Evolutionary conservation across 2,329 filamentous ascomycete species (phyloP).

Genomic region (Ophiostoma sp.): DNA sequence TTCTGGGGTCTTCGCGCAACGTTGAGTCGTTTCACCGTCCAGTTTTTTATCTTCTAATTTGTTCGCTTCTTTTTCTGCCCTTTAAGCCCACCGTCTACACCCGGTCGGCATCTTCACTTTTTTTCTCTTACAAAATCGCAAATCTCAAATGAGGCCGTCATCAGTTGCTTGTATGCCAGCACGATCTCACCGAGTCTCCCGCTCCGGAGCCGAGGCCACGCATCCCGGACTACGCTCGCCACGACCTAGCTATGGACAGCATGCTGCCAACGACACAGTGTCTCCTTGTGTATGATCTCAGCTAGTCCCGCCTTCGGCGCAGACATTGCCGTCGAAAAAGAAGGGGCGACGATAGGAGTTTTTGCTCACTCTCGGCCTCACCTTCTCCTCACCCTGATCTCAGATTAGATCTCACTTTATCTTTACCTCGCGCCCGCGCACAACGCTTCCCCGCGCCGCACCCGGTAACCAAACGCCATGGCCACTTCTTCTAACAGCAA

Average conservation of each 20-base stretch:
- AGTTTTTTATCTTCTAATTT: no score
- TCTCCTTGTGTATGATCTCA: slow-evolving; percentile 29
- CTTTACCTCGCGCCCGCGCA: slow-evolving; percentile 1
- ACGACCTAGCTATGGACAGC: slow-evolving; percentile 30
- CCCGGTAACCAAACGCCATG: neutral
- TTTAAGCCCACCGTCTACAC: neutral
- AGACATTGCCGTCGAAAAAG: neutral
- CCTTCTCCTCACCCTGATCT: slow-evolving; percentile 19
- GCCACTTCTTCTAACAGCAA: neutral
- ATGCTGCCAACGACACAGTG: slow-evolving; percentile 13
- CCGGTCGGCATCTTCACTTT: neutral
- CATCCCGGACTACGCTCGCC: slow-evolving; percentile 11
- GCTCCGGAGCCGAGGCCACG: slow-evolving; percentile 22
- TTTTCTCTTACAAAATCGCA: neutral
- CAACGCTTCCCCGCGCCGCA: slow-evolving; percentile 5
- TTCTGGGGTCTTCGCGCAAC: slow-evolving; percentile 14
- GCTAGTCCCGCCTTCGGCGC: slow-evolving; percentile 25
- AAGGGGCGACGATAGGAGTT: neutral
- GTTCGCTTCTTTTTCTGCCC: neutral
- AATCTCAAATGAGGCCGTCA: slow-evolving; percentile 28
- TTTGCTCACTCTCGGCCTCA: neutral
- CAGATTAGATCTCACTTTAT: neutral
- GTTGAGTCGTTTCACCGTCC: neutral
- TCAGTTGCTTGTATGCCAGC: slow-evolving; percentile 27
- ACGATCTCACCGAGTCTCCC: slow-evolving; percentile 21